Conservation (phyloP, 2,329 filamentous ascomycete species). For the Kalmusia sp. region DNA sequence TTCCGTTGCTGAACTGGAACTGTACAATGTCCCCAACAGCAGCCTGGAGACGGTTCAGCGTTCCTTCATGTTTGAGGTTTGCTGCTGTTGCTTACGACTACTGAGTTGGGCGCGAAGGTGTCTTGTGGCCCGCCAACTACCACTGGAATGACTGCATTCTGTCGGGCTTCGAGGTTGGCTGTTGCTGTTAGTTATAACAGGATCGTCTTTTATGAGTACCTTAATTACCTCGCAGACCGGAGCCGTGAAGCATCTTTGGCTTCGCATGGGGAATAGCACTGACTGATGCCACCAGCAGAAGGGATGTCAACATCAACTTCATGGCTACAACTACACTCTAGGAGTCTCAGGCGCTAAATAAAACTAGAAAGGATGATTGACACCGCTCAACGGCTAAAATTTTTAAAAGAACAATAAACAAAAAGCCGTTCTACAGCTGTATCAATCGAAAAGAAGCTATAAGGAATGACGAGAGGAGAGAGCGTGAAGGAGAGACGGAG, state of each 20-base stretch:
- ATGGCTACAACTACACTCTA: no score
- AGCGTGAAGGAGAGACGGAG: constrained; percentile 8
- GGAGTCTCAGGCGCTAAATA: no score
- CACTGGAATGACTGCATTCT: constrained; percentile 34
- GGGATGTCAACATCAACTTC: constrained; percentile 11
- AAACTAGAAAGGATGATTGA: background rate
- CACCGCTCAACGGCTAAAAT: constrained; percentile 34
- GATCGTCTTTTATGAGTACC: background rate
- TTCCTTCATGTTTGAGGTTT: no score
- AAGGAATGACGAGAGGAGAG: constrained; percentile 28
- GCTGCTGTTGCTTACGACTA: constrained; percentile 18
- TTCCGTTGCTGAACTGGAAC: constrained; percentile 41
- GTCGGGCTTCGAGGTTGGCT: constrained; percentile 30
- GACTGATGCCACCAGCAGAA: constrained; percentile 18
- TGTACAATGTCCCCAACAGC: constrained; percentile 39
- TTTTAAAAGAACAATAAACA: constrained; percentile 14
- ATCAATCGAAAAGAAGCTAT: constrained; percentile 14
- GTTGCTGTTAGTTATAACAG: background rate
- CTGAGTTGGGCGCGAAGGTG: constrained; percentile 36
- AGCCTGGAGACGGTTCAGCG: constrained; percentile 1
- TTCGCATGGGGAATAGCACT: constrained; percentile 26
- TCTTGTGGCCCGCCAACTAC: constrained; percentile 40
- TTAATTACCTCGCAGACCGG: constrained; percentile 5
- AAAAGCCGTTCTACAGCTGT: constrained; percentile 33
- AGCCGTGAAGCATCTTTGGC: constrained; percentile 10